Evolutionary conservation across 768 basidiomycete species (phyloP).

Genomic region (Amanita polypyramis): DNA sequence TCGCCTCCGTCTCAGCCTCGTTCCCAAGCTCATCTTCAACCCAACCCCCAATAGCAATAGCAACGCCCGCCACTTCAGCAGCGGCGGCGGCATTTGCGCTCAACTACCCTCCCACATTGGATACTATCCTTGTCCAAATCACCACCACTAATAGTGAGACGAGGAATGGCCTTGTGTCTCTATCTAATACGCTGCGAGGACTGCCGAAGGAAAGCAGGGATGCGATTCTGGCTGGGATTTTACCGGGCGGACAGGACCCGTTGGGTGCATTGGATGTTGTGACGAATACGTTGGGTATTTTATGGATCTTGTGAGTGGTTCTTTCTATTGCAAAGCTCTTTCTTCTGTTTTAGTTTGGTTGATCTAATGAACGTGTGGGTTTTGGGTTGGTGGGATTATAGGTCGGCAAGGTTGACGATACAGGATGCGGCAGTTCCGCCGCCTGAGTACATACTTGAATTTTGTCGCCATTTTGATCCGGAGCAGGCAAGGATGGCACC

Average conservation of each 20-base stretch:
- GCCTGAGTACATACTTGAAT: constrained; percentile 34
- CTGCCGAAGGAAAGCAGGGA: constrained; percentile 52
- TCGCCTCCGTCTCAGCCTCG: not conserved
- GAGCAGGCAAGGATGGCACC: constrained; percentile 57
- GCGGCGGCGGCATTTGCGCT: not conserved
- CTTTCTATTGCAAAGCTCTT: not conserved
- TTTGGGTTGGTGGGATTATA: constrained; percentile 15
- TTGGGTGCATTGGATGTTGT: constrained; percentile 43
- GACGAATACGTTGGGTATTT: constrained; percentile 49
- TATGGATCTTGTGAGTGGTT: constrained; percentile 61
- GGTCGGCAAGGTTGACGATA: constrained; percentile 47
- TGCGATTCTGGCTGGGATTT: constrained; percentile 37
- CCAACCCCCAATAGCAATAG: too few relatives aligned
- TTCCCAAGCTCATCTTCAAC: too few relatives aligned
- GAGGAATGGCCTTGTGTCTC: constrained; percentile 18
- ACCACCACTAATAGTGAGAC: constrained; percentile 21
- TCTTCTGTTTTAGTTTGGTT: too few relatives aligned
- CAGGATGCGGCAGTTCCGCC: constrained; percentile 30
- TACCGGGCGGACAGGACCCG: constrained; percentile 60
- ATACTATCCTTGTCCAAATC: constrained; percentile 34
- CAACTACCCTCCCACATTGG: constrained; percentile 17
- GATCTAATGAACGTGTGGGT: not conserved
- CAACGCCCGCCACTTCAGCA: not conserved
- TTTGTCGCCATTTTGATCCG: constrained; percentile 53
- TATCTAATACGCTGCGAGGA: constrained; percentile 36